Percentiles rank a stretch among this genome's conserved stretches.
These are phyloP conservation scores for Cicer arietinum DNA, from an alignment of 306 rosid species.

Conservation along the genomic window DNA sequence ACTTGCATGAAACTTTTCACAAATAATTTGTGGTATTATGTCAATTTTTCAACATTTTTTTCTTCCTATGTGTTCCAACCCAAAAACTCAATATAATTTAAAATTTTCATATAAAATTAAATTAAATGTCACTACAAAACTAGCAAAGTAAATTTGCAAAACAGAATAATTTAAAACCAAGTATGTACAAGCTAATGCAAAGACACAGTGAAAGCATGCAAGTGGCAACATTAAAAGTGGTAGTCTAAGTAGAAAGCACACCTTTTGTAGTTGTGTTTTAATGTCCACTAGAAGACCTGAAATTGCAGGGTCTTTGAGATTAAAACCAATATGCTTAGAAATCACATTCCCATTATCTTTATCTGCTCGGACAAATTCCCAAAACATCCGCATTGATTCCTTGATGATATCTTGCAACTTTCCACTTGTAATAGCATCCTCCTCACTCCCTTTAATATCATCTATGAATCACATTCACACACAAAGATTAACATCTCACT, in stretches of 20 bases:
- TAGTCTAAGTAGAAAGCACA: conserved; percentile 32
- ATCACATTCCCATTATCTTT: conserved; percentile 56
- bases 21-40: too few species aligned
- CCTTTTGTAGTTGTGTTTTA: conserved; percentile 67
- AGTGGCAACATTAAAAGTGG: neutral
- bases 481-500: neutral
- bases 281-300: conserved; percentile 52
- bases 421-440: conserved; percentile 49
- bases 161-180: neutral
- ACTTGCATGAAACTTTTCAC: too few species aligned
- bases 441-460: conserved; percentile 57
- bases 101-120: too few species aligned
- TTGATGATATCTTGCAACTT: conserved; percentile 58
- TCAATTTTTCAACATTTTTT: too few species aligned
- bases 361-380: conserved; percentile 71
- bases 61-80: too few species aligned
- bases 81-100: too few species aligned
- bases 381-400: conserved; percentile 71
- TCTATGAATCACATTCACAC: conserved; percentile 49
- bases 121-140: too few species aligned
- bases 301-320: conserved; percentile 55
- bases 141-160: neutral
- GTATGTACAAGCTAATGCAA: neutral
- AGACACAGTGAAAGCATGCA: neutral
- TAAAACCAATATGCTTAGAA: conserved; percentile 49